Percentiles rank a stretch among this genome's conserved stretches.
Conservation (phyloP, 2,329 filamentous ascomycete species). For the Raffaelea albimanens region DNA sequence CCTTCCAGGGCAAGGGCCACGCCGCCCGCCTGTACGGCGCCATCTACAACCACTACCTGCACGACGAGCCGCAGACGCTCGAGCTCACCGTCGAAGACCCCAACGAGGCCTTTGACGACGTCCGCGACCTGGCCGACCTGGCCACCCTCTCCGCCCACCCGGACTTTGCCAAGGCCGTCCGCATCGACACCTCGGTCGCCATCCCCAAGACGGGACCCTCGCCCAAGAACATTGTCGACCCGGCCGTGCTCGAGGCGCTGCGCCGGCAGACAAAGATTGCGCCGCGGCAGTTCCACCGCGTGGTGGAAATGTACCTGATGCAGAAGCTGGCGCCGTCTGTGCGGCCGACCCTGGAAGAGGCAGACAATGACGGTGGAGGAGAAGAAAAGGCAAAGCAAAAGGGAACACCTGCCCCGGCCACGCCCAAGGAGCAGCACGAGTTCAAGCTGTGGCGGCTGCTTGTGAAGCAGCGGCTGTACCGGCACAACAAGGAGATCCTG, state of each 20-base stretch:
- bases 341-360: conserved; percentile 41
- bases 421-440: conserved; percentile 47
- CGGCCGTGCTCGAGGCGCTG: conserved; percentile 44
- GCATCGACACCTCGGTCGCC: conserved; percentile 40
- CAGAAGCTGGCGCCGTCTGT: conserved; percentile 47
- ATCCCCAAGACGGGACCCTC: conserved; percentile 38
- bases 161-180: conserved; percentile 43
- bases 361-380: conserved; percentile 11
- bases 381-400: conserved; percentile 7
- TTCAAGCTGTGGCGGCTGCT: conserved; percentile 65
- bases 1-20: conserved; percentile 73
- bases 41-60: conserved; percentile 63
- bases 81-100: conserved; percentile 94
- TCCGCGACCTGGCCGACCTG: conserved; percentile 68
- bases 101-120: conserved; percentile 73
- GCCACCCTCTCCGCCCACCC: conserved; percentile 47
- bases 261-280: conserved; percentile 60
- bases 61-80: conserved; percentile 56
- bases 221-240: conserved; percentile 48
- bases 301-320: conserved; percentile 68
- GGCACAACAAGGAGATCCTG: conserved; percentile 63
- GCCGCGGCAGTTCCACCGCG: conserved; percentile 63
- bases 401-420: conserved; percentile 20
- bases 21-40: conserved; percentile 72
- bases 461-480: conserved; percentile 68